Base-by-base conservation (phyloP, 805 yeast species). In the Jamesozyma piceae region DNA sequence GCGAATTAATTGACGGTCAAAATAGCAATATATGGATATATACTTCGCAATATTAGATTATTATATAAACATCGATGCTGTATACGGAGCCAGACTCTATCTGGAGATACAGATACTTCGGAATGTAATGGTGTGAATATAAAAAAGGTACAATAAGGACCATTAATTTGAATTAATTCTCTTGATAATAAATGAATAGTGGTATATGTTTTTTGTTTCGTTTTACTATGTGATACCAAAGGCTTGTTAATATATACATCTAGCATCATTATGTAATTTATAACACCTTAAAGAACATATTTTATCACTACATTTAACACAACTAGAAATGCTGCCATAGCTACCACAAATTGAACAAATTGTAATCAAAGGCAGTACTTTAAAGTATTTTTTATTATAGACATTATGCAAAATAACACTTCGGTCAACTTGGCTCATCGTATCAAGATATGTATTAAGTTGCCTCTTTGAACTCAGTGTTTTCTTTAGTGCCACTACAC, bases 341-440 rank as follows among this genome's bases (percentile, higher is more conserved):
- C 60, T 62, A 39, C 64, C 65, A 42, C 65, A 62, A 2, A 60
- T 57, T 21, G 66, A 60, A 47, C 66, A 62, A 24, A 55, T 53
- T 1, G 60, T 59, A 26, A 61, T 59, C 26, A 61, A 47, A 3
- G 64, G 62, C 14, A 60, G 43, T 2, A 62, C 63, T 38, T 60
- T 63, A 47, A 58, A 56, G 40, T 48, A 57, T 45, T 55, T 59
- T 38, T 61, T 59, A 41, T 58, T 61, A 44, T 57, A 56, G 26
- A 58, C 60, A 41, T 57, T 57, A 35, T 52, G 51, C 40, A 52
- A 57, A 9, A 63, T 55, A 27, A 58, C 50, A 39, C 58, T 58
- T 39, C 52, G 54, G 38, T 52, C 56, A 6, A 57, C 55, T 35
- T 56, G 58, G 42, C 53, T 61, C 36, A 63, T 39, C 1, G 60